Conservation (phyloP, 73 alveolate species). For the Uronychia binucleata region DNA sequence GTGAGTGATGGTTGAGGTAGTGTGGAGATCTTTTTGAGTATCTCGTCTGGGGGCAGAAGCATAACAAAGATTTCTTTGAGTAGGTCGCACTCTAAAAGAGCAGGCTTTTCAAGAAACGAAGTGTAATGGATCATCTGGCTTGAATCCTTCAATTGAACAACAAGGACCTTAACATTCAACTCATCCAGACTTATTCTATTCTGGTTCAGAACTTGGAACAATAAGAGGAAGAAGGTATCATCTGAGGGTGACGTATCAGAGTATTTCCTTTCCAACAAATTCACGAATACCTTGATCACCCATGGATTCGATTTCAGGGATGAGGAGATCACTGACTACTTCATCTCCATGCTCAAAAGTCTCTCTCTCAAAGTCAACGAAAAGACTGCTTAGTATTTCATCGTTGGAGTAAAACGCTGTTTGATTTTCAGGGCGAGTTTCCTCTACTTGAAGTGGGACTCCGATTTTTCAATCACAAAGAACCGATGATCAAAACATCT, state of each 20-base stretch:
- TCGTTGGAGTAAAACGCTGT: slow-evolving; percentile 3
- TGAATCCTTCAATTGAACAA: slow-evolving; percentile 45
- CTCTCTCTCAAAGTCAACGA: slow-evolving; percentile 58
- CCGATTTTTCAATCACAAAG: slow-evolving; percentile 67
- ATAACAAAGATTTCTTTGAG: slow-evolving; percentile 56
- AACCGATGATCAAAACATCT: slow-evolving; percentile 70
- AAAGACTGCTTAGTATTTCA: slow-evolving; percentile 37
- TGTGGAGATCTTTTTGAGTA: neutral
- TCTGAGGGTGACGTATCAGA: slow-evolving; percentile 10
- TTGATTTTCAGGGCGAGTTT: slow-evolving; percentile 28
- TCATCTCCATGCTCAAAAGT: slow-evolving; percentile 59
- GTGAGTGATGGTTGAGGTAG: too few species aligned
- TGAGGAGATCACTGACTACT: slow-evolving; percentile 73
- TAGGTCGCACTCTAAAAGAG: neutral
- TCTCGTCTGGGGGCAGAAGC: slow-evolving; percentile 47
- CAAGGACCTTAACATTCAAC: slow-evolving; percentile 54
- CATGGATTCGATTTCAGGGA: slow-evolving; percentile 58
- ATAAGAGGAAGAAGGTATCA: slow-evolving; percentile 47
- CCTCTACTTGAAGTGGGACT: slow-evolving; percentile 64
- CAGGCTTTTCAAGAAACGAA: slow-evolving; percentile 49
- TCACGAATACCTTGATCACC: slow-evolving; percentile 52
- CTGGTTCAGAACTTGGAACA: slow-evolving; percentile 41
- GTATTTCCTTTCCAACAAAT: slow-evolving; percentile 56
- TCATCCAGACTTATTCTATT: slow-evolving; percentile 56
- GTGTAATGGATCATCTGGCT: slow-evolving; percentile 44